These are phyloP conservation scores for Amesomyces nigricolor DNA, from an alignment of 2,329 filamentous ascomycete genomes.

Conservation along the genomic window DNA sequence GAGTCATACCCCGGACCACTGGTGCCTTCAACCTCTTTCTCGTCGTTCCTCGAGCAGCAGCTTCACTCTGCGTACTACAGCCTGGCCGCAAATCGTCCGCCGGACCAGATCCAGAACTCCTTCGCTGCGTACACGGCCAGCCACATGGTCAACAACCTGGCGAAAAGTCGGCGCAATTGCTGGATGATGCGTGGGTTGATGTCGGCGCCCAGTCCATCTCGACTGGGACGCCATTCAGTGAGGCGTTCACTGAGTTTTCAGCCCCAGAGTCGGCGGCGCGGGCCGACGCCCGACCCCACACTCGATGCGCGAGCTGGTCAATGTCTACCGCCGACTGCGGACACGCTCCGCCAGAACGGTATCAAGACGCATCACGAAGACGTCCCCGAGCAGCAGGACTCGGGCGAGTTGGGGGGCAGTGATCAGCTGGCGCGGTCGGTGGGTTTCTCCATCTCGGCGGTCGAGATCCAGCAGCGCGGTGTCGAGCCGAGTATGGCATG, in stretches of 20 bases:
- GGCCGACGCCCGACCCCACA: conserved; percentile 30
- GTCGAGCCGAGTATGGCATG: conserved; percentile 66
- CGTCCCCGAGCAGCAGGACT: conserved; percentile 28
- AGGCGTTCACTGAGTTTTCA: conserved; percentile 37
- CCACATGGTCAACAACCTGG: conserved; percentile 37
- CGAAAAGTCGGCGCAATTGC: conserved; percentile 34
- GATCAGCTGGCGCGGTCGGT: conserved; percentile 62
- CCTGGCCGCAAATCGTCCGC: conserved; percentile 32
- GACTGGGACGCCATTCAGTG: conserved; percentile 39
- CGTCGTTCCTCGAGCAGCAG: conserved; percentile 60
- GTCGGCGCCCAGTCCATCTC: conserved; percentile 30
- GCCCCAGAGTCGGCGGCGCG: conserved; percentile 28
- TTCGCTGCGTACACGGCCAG: conserved; percentile 37
- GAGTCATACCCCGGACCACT: conserved; percentile 75
- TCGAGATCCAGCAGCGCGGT: conserved; percentile 89
- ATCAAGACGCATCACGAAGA: conserved; percentile 39
- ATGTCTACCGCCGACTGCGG: conserved; percentile 55
- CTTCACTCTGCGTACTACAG: conserved; percentile 43
- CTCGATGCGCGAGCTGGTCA: conserved; percentile 49
- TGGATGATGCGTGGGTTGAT: conserved; percentile 41
- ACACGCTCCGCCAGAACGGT: conserved; percentile 53
- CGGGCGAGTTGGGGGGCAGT: conserved; percentile 45
- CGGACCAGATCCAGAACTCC: conserved; percentile 32
- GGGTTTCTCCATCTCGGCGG: conserved; percentile 78
- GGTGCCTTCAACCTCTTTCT: conserved; percentile 52